Evolutionary conservation across 371 early-diverging fungal species (phyloP), one percentile per base, ranked within the genome.

Genomic region (Mucor indicus): DNA sequence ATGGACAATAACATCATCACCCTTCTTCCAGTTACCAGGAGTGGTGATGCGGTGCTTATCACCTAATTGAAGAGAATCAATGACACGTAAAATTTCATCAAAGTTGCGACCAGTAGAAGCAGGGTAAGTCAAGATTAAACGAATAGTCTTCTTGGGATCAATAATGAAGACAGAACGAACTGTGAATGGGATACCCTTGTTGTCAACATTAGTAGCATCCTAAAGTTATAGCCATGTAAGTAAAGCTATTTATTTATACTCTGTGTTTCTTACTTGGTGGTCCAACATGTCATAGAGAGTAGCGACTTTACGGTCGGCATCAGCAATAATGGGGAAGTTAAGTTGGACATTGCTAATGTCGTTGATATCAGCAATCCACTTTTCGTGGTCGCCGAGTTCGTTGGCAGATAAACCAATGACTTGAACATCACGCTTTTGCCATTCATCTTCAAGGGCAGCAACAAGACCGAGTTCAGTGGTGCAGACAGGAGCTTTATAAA

Each of bases 201-300:
- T 69, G 66, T 90, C 91, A 24, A 93, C 81, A 72, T 95, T 95
- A 62, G 92, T 88, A 29, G 86, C 67, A 67, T 95, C 98, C 72
- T 93, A 87, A 4, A 33, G n/a, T 33, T 9, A 33, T 15, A 33
- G 9, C n/a, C 6, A 13, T 11, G 35, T 33, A 9, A 33, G 35
- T 15, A 27, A 7, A 61, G 82, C 0, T 20, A n/a, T 29, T n/a
- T 36, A 15, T 29, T 13, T 38, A 9, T 12, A 8, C 15, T 35
- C 44, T 35, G 32, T 45, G 0, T 38, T 15, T 48, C 45, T 61
- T 58, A 61, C 69, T 45, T 72, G 69, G 31, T 76, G 75, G 67
- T 97, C 97, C 56, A 97, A 80, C 98, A 96, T 97, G 58, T 91
- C 93, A 79, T 95, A 96, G 21, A 92, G 81, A 16, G 77, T 75